Base-by-base conservation (phyloP, 805 yeast species). In the Huiozyma naganishii region DNA sequence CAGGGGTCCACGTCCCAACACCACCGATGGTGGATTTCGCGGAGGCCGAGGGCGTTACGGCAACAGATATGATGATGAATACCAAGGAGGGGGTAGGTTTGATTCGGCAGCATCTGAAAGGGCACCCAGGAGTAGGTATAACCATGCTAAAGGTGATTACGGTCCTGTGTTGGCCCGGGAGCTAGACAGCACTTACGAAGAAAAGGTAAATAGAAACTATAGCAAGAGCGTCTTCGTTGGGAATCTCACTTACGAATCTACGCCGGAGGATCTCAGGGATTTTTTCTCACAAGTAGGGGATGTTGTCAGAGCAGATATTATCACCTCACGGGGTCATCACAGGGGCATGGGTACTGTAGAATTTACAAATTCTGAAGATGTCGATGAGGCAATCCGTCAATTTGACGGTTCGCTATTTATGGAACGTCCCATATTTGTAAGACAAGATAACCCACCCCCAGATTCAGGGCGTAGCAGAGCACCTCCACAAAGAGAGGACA, bases 291-390 rank as follows among this genome's bases (percentile, higher is more conserved):
- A 63, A 28, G 73, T 73, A 35, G 88, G 88, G 37, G 74, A 71
- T 29, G 82, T 88, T 43, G 71, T 80, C 17, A 74, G 85, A 50
- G 95, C 95, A 3, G 96, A 88, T 61, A 80, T 89, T 42, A 81
- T 87, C 38, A 79, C 80, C 2, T 72, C 76, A 48, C 76, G 80
- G 52, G 94, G 94, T 45, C 82, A 82, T 55, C 81, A 87, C 57
- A 72, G 90, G 65, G 95, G 95, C 49, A 83, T 82, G 90, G 90
- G 89, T 36, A 85, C 95, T 27, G 95, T 88, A 36, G 96, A 88
- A 62, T 89, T 81, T 55, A 68, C 77, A 9, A 68, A 69, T 45
- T 70, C 71, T 47, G 79, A 73, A 12, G 82, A 78, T 44, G 95
- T 86, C 6, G 72, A 70, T 39, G 71, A 67, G 27, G 96, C 96